These are phyloP conservation scores for Talaromyces sp. DNA, from an alignment of 2,329 filamentous ascomycete species.

Conservation along the genomic window DNA sequence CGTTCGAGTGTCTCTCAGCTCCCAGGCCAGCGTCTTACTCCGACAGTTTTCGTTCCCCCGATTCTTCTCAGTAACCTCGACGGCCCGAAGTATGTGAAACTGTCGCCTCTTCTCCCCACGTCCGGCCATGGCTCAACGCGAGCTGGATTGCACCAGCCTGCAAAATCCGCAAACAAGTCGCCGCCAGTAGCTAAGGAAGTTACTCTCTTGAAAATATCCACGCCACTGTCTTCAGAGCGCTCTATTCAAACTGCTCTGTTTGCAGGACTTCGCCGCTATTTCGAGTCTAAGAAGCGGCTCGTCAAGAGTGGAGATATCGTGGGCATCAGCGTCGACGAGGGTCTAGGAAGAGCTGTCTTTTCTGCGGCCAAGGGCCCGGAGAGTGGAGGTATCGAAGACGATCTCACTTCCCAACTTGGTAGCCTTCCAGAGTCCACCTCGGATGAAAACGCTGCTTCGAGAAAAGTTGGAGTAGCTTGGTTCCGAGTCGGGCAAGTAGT, in stretches of 20 bases:
- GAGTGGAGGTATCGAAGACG: constrained; percentile 66
- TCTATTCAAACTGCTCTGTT: constrained; percentile 81
- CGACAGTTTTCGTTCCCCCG: constrained; percentile 73
- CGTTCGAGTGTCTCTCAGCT: constrained; percentile 53
- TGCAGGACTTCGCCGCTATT: constrained; percentile 80
- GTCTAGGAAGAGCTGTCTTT: constrained; percentile 75
- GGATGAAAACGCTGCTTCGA: constrained; percentile 25
- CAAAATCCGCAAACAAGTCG: constrained; percentile 42
- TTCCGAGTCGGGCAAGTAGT: constrained; percentile 79
- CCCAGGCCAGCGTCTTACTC: constrained; percentile 45
- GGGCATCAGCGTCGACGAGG: constrained; percentile 82
- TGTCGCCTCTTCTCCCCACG: constrained; percentile 55
- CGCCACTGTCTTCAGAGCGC: constrained; percentile 80
- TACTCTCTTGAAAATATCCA: constrained; percentile 81
- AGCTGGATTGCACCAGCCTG: constrained; percentile 48
- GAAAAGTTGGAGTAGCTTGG: constrained; percentile 71
- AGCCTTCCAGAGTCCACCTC: constrained; percentile 23
- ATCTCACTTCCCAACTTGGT: constrained; percentile 48
- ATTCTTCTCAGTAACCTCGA: constrained; percentile 82
- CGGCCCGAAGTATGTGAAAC: constrained; percentile 69
- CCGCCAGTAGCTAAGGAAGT: constrained; percentile 70
- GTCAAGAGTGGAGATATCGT: constrained; percentile 85
- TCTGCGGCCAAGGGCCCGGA: constrained; percentile 56
- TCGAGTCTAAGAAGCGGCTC: constrained; percentile 75
- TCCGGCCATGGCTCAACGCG: constrained; percentile 52